Percentiles rank a stretch among this genome's conserved stretches.
phyloP scores from a whole-genome alignment of 2,329 filamentous ascomycete species.

The Didymella sp. region DNA sequence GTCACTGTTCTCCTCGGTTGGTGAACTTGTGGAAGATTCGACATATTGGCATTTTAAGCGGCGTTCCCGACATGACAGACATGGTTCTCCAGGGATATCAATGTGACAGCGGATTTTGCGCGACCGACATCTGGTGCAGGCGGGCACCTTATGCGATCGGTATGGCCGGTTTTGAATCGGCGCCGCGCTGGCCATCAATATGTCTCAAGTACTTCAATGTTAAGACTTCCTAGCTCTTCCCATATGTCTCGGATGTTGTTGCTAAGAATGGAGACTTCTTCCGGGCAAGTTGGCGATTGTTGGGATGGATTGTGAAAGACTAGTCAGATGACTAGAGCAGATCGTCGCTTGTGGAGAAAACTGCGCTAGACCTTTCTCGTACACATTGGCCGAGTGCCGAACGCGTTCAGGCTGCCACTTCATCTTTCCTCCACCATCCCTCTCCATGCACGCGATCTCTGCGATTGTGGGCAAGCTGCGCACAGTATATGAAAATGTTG shows the following conservation, averaged over 20 bases:
- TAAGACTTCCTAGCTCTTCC: constrained; percentile 4
- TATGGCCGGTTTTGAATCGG: constrained; percentile 50
- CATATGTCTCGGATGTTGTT: constrained; percentile 1
- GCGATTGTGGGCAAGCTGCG: background rate
- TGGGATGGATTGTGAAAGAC: constrained; percentile 16
- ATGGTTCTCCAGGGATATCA: constrained; percentile 49
- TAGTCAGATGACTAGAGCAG: constrained; percentile 16
- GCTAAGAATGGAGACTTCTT: constrained; percentile 1
- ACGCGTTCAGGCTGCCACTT: background rate
- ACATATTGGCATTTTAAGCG: constrained; percentile 49
- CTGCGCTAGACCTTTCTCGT: constrained; percentile 8
- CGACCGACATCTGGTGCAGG: constrained; percentile 51
- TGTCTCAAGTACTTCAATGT: background rate
- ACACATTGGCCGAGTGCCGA: constrained; percentile 1
- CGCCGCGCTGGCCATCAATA: constrained; percentile 42
- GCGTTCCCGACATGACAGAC: constrained; percentile 50
- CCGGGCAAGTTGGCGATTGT: constrained; percentile 5
- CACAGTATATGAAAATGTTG: background rate
- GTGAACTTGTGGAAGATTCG: constrained; percentile 34
- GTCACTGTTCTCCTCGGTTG: constrained; percentile 34
- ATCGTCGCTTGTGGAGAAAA: background rate
- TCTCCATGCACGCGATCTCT: background rate
- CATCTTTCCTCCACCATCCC: background rate
- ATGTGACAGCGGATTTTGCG: constrained; percentile 54
- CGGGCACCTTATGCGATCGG: constrained; percentile 53